Base-by-base conservation (phyloP, 2,329 filamentous ascomycete genomes). In the Stachybotrys chlorohalonatus region DNA sequence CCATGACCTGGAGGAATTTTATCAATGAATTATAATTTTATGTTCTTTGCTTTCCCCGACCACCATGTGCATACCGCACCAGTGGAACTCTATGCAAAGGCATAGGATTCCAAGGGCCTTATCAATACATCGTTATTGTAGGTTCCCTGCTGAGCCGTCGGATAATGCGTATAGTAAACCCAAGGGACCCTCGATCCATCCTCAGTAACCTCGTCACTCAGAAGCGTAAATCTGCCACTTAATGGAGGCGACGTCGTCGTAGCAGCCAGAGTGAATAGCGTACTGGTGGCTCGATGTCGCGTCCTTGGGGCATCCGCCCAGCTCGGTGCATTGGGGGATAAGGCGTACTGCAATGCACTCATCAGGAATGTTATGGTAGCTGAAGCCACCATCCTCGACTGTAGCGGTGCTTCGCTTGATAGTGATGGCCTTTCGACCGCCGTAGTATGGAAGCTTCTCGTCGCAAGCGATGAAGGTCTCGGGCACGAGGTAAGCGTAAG, bases 401-500 rank as follows among this genome's bases (percentile, higher is more conserved):
- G 60, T 55, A 55, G 62, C 55, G 56, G 68, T 68, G 30, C 67
- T 64, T 48, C 71, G 73, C 58, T 73, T 70, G 54, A 78, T 64
- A 31, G 71, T 63, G 53, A 71, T 64, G 47, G 72, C 71, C 48
- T 70, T 61, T 49, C 60, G 58, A 31, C 62, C 60, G 30, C 61
- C 57, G 59, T 77, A 78, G 64, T 77, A 80, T 1, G 67, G 59
- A 3, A 78, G 57, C 4, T 57, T 63, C 46, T 71, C 69, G 50
- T 72, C 66, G 61, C 78, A 81, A 11, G 73, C 75, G 11, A 74
- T 62, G 55, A 70, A 70, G 0, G 68, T 66, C 57, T 69, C 68
- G 3, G 71, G 70, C 54, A 70, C 67, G 6, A 64, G 53, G 17
- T 60, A 64, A n/a, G 59, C 60, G 55, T 63, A 65, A 6, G 60